These are phyloP conservation scores for Multifurca ochricompacta DNA, from an alignment of 768 basidiomycete genomes.

Conservation along the genomic window DNA sequence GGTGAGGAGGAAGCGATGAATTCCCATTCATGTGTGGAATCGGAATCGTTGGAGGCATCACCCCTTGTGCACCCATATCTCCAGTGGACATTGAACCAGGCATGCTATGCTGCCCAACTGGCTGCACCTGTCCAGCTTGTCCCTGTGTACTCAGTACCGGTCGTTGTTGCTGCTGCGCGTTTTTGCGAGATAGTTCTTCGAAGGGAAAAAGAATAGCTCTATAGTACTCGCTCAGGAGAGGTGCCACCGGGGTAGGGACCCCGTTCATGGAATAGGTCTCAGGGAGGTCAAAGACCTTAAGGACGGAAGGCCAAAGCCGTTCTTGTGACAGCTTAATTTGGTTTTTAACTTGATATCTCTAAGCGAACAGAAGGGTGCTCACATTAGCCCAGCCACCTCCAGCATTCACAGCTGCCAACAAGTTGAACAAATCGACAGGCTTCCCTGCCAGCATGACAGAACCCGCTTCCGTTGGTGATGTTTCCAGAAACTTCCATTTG, in stretches of 20 bases:
- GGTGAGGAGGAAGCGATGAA: constrained; percentile 2
- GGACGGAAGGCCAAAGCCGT: constrained; percentile 24
- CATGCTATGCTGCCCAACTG: constrained; percentile 21
- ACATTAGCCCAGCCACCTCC: constrained; percentile 58
- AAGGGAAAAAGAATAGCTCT: constrained; percentile 57
- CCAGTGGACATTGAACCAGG: constrained; percentile 19
- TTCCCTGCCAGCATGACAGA: constrained; percentile 61
- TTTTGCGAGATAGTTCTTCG: constrained; percentile 62
- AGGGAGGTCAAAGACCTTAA: constrained; percentile 36
- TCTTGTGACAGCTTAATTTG: constrained; percentile 17
- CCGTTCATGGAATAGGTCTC: constrained; percentile 28
- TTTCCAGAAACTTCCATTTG: constrained; percentile 59
- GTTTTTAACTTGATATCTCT: neutral
- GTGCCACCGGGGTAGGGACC: constrained; percentile 39
- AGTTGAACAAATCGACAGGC: constrained; percentile 68
- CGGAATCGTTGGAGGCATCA: constrained; percentile 10
- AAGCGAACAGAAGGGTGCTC: constrained; percentile 23
- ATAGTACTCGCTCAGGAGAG: constrained; percentile 51
- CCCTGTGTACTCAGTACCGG: constrained; percentile 39
- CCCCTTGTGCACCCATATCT: constrained; percentile 12
- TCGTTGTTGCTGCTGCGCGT: constrained; percentile 51
- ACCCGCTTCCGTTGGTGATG: constrained; percentile 49
- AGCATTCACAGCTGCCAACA: constrained; percentile 57
- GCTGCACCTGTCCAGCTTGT: constrained; percentile 28
- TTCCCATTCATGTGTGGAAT: constrained; percentile 11